Base-by-base conservation (phyloP, 371 early-diverging fungal species). In the Batkoa obscura region DNA sequence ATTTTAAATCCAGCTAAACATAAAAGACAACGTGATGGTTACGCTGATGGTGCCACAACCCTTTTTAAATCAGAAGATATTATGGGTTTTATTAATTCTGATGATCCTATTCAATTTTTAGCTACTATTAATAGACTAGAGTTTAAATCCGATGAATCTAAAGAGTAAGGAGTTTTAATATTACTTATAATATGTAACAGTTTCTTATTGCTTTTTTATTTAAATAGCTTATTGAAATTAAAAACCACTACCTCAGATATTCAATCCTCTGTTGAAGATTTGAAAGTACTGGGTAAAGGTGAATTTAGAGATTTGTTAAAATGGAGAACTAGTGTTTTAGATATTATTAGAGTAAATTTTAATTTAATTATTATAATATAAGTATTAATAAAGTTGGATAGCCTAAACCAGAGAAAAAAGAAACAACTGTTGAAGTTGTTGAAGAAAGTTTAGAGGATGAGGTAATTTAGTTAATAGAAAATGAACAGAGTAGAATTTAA, bases 21-120 rank as follows among this genome's bases (percentile, higher is more conserved):
- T 52, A 35, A 10, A 8, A 75, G 95, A 58, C 87, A 92, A 54
- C 79, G 96, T 69, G 92, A 91, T 57, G 98, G 95, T 69, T 97
- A 97, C 72, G 94, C 86, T 55, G 95, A 94, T 60, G 92, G 89
- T 49, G 82, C 89, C 65, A 85, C 86, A 63, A 88, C 85, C 3
- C 72, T 90, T 58, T 81, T 81, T 73, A 80, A 83, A 56, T 70
- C 72, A 10, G 61, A 68, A 30, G 78, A 79, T 55, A 80, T 78
- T 39, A 73, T 78, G 70, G 84, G 90, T 34, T 92, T 91, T 61
- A 74, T 94, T 49, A 69, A 66, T 48, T 60, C 82, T 55, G 64
- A 71, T 23, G 94, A 92, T 54, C 90, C 90, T 33, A 74, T 90
- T 6, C 66, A 67, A 35, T 65, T 83, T 8, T 75, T 96, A 39